Evolutionary conservation across 78 protist genomes (phyloP).

Genomic region (Cavenderia fasciculata): DNA sequence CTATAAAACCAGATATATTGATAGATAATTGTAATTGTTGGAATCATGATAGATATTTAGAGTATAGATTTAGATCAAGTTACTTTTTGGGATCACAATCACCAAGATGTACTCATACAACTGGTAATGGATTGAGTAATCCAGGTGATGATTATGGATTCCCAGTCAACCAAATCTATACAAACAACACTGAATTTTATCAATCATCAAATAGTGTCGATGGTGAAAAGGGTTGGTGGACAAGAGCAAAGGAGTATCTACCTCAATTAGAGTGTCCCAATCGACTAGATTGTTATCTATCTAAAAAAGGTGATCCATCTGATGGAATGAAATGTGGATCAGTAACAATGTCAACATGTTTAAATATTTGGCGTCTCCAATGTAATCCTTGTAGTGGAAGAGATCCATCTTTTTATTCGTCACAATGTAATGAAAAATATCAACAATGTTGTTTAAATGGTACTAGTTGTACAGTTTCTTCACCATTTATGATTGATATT

Average conservation of each 20-base stretch:
- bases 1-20: not conserved
- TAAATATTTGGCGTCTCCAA: constrained; percentile 36
- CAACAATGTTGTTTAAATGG: constrained; percentile 26
- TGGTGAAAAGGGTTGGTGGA: constrained; percentile 44
- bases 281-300: constrained; percentile 12
- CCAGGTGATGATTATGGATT: constrained; percentile 62
- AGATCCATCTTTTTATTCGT: not conserved
- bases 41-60: constrained; percentile 76
- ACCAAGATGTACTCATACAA: constrained; percentile 58
- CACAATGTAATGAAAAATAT: constrained; percentile 20
- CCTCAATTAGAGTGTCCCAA: constrained; percentile 60
- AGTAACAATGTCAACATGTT: constrained; percentile 39
- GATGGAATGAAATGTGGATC: constrained; percentile 45
- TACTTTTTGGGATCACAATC: constrained; percentile 67
- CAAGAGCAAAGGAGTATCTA: constrained; percentile 16
- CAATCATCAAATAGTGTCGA: not conserved
- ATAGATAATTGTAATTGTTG: constrained; percentile 22
- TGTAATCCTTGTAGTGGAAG: constrained; percentile 67
- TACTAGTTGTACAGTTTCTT: too few relatives aligned
- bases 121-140: constrained; percentile 44
- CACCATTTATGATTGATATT: too few relatives aligned
- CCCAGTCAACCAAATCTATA: constrained; percentile 40
- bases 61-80: constrained; percentile 26
- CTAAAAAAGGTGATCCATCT: not conserved
- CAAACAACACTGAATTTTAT: not conserved